Evolutionary conservation across 345 rosid species (phyloP), one percentile per base, ranked within the genome.

Genomic region (Ceriops tagal): DNA sequence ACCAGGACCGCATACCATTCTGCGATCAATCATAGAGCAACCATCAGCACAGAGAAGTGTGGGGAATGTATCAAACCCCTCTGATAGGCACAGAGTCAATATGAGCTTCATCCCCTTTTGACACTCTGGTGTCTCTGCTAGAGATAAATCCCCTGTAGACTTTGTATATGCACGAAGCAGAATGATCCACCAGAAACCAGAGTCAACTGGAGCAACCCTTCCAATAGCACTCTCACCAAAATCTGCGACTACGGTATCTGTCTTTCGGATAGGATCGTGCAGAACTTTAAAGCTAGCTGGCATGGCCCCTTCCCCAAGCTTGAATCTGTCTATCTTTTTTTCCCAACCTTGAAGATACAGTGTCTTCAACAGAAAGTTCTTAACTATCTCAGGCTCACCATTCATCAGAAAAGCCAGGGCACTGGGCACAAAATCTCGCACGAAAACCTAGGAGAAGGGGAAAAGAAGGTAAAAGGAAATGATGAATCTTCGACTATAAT

Each of bases 161-260:
- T 90, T 90, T 15, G 93, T 87, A 65, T 90, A 90, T 19, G 96
- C 91, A 56, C 96, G 87, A 37, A 90, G 90, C 67, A 90, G 85
- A 72, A 90, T 90, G 69, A 90, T 88, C 96, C 96, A 90, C 96
- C 93, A 90, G 77, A 90, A 90, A 47, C 96, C 92, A 56, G 92
- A 90, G 71, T 90, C 92, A 22, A 90, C 92, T 1, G 96, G 92
- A 58, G 96, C 96, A 69, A 90, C 96, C 47, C 96, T 83, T 71
- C 93, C 96, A 53, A 90, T 90, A 24, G 96, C 93, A 60, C 86
- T 86, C 83, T 87, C 96, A 47, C 93, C 93, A 72, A 88, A 90
- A 72, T 90, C 96, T 65, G 92, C 96, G 18, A 88, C 53, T 61
- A 90, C 76, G 15, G 89, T 75, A 53, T 91, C 97, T 0, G 81